Conservation (phyloP, 2,329 filamentous ascomycete genomes). For the Pyrenophora seminiperda region DNA sequence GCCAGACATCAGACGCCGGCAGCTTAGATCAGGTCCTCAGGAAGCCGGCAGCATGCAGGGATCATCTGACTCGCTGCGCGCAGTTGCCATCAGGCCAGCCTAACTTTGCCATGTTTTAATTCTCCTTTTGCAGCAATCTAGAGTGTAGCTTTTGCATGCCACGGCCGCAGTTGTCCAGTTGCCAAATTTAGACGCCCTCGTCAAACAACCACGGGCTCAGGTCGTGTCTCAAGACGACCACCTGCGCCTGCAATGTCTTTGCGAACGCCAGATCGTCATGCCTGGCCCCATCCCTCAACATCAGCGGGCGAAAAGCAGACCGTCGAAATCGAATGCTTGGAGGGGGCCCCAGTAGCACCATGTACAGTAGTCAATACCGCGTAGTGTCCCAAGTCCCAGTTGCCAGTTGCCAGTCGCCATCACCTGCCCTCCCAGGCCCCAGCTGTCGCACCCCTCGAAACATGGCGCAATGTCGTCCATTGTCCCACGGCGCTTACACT, state of each 20-base stretch:
- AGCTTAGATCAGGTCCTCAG: too few relatives aligned
- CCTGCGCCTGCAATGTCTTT: conserved; percentile 3
- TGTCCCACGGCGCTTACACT: conserved; percentile 8
- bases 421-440: background rate
- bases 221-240: conserved; percentile 17
- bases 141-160: background rate
- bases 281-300: background rate
- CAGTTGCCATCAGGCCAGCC: conserved; percentile 6
- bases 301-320: conserved; percentile 9
- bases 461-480: conserved; percentile 8
- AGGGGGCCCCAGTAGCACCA: background rate
- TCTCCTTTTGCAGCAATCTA: conserved; percentile 9
- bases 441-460: conserved; percentile 5
- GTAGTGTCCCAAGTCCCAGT: too few relatives aligned
- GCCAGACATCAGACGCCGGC: background rate
- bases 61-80: background rate
- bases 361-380: background rate
- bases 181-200: conserved; percentile 29
- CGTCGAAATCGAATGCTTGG: background rate
- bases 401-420: conserved; percentile 1
- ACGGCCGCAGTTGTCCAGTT: conserved; percentile 9
- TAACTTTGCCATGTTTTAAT: conserved; percentile 11
- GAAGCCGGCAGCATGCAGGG: too few relatives aligned
- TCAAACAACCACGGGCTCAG: conserved; percentile 32
- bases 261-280: conserved; percentile 8